Conservation (phyloP, 129 eudicot species). For the Centrapalus pauciflorus region DNA sequence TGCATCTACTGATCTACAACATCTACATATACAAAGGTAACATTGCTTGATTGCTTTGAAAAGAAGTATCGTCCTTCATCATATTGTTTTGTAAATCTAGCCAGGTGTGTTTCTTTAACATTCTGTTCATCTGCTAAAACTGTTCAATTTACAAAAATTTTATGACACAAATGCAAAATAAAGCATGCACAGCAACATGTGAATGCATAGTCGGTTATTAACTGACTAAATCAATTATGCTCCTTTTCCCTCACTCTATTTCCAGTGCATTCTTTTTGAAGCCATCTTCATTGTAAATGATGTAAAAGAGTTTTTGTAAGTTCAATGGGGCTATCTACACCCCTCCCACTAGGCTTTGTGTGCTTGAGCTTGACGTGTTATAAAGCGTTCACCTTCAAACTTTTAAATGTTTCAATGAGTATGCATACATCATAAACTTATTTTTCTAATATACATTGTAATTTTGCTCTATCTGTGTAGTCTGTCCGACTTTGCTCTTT, state of each 20-base stretch:
- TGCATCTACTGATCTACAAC: neutral
- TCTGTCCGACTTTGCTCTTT: neutral
- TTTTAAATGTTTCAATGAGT: neutral
- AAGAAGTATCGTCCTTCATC: neutral
- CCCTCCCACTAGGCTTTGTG: neutral
- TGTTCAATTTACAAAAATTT: neutral
- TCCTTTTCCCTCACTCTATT: neutral
- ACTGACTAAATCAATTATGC: neutral
- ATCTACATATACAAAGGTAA: neutral
- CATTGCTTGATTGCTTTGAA: neutral
- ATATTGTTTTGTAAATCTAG: neutral
- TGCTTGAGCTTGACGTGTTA: neutral
- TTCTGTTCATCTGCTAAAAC: neutral
- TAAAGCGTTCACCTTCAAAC: neutral
- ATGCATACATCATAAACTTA: neutral
- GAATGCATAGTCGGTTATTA: neutral
- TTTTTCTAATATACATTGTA: neutral
- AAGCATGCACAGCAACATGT: neutral
- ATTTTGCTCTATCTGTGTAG: neutral
- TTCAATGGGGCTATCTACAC: neutral
- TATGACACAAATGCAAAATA: neutral
- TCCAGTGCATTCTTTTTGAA: neutral
- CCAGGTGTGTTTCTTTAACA: neutral
- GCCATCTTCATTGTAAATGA: neutral
- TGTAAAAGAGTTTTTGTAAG: neutral